phyloP scores from a whole-genome alignment of 2,329 filamentous ascomycete genomes.

The Neoascochyta sp. region DNA sequence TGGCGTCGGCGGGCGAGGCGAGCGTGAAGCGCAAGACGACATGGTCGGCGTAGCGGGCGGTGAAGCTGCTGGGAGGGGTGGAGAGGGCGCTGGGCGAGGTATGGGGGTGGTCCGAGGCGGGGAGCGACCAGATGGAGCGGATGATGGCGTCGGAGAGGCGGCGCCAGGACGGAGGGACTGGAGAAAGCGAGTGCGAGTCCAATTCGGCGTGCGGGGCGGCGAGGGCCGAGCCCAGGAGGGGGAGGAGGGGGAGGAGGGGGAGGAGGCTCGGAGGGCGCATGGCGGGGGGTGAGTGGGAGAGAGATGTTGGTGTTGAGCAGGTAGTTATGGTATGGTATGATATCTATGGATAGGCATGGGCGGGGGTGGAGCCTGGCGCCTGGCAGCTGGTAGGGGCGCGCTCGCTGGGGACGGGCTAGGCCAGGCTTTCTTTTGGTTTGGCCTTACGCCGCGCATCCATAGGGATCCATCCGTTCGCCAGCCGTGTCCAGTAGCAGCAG shows the following conservation, averaged over 20 bases:
- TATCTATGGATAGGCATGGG: no score
- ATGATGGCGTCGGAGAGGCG: constrained; percentile 37
- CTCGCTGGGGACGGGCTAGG: no score
- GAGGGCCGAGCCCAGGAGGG: constrained; percentile 22
- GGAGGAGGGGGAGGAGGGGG: constrained; percentile 29
- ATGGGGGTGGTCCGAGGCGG: constrained; percentile 18
- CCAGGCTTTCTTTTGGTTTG: no score
- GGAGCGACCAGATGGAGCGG: constrained; percentile 28
- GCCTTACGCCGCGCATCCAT: no score
- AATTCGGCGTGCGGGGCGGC: constrained; percentile 32
- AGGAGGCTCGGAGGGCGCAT: constrained; percentile 30
- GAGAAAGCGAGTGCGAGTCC: no score
- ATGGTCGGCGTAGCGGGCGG: constrained; percentile 66
- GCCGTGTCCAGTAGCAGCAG: no score
- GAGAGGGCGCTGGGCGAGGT: constrained; percentile 4
- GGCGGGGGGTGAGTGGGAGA: constrained; percentile 4
- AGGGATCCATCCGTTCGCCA: no score
- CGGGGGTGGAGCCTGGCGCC: no score
- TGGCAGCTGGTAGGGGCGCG: no score
- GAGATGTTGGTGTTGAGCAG: no score
- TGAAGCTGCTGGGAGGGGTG: constrained; percentile 17
- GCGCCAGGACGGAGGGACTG: constrained; percentile 35
- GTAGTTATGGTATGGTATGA: no score
- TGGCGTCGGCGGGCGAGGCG: constrained; percentile 63
- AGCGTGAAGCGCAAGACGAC: constrained; percentile 89